Percentiles rank a stretch among this genome's conserved stretches.
These are phyloP conservation scores for Medicago ruthenica DNA, from an alignment of 306 rosid species.

Conservation along the genomic window DNA sequence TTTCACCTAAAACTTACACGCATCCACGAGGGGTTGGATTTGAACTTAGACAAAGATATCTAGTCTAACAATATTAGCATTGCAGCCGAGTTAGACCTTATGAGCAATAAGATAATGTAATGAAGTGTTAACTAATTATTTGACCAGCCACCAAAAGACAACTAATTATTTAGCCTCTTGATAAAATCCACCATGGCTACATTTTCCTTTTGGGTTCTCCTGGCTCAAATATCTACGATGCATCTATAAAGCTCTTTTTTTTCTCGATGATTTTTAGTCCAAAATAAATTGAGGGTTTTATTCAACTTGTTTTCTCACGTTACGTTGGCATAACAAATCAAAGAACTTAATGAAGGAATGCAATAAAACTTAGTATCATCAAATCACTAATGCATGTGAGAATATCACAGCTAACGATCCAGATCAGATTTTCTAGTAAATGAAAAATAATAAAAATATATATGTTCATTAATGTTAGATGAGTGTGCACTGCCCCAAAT, in stretches of 20 bases:
- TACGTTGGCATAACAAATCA: constrained; percentile 18
- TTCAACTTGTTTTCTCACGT: constrained; percentile 10
- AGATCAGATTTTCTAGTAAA: constrained; percentile 46
- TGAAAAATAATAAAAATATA: constrained; percentile 27
- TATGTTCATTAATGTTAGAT: constrained; percentile 34
- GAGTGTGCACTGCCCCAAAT: constrained; percentile 46
- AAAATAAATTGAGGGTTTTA: not conserved
- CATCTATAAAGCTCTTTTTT: constrained; percentile 20
- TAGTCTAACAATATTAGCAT: no score
- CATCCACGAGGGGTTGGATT: no score
- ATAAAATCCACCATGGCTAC: constrained; percentile 24
- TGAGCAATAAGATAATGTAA: no score
- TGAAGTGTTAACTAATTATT: not conserved
- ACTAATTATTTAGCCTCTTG: constrained; percentile 12
- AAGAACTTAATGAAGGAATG: constrained; percentile 35
- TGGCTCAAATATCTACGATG: constrained; percentile 46
- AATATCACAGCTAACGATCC: constrained; percentile 49
- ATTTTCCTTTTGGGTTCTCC: constrained; percentile 22
- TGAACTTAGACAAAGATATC: no score
- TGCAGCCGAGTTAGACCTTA: no score
- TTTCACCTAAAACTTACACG: no score
- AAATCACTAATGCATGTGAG: constrained; percentile 52
- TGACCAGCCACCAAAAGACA: not conserved
- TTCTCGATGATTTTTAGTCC: not conserved
- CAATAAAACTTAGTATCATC: constrained; percentile 9